Percentiles rank a stretch among this genome's conserved stretches.
These are phyloP conservation scores for Wickerhamiella kurtzmanii DNA, from an alignment of 805 yeast genomes.

Conservation along the genomic window DNA sequence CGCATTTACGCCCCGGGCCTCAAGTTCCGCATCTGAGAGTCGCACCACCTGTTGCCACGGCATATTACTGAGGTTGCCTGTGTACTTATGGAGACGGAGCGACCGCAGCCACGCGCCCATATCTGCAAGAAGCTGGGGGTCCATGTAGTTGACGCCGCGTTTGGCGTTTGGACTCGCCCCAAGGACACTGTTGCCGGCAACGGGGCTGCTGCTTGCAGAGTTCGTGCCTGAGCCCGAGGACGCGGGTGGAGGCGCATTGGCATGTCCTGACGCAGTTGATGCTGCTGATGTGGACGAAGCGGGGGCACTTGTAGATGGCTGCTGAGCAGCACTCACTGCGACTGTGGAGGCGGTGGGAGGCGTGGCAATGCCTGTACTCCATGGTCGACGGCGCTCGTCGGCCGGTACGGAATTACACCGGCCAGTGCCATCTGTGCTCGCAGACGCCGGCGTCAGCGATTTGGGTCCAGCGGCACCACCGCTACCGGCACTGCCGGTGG, in stretches of 20 bases:
- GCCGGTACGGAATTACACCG: neutral
- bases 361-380: conserved; percentile 14
- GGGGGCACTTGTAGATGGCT: neutral
- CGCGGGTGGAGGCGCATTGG: conserved; percentile 1
- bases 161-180: conserved; percentile 1
- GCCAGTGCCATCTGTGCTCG: neutral
- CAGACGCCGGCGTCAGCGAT: neutral
- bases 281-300: too few species aligned
- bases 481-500: too few species aligned
- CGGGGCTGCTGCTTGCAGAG: neutral
- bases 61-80: conserved; percentile 61
- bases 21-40: conserved; percentile 54
- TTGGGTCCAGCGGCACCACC: conserved; percentile 6
- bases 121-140: conserved; percentile 38
- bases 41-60: conserved; percentile 70
- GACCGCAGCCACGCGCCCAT: conserved; percentile 89
- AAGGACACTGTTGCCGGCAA: neutral
- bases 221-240: neutral
- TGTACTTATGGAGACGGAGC: conserved; percentile 83
- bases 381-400: conserved; percentile 3
- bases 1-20: conserved; percentile 74
- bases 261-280: too few species aligned
- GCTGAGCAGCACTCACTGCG: too few species aligned
- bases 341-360: conserved; percentile 15
- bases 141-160: conserved; percentile 15